Percentiles rank a stretch among this genome's conserved stretches.
These are phyloP conservation scores for Lonicera japonica DNA, from an alignment of 129 eudicot genomes.

Conservation along the genomic window DNA sequence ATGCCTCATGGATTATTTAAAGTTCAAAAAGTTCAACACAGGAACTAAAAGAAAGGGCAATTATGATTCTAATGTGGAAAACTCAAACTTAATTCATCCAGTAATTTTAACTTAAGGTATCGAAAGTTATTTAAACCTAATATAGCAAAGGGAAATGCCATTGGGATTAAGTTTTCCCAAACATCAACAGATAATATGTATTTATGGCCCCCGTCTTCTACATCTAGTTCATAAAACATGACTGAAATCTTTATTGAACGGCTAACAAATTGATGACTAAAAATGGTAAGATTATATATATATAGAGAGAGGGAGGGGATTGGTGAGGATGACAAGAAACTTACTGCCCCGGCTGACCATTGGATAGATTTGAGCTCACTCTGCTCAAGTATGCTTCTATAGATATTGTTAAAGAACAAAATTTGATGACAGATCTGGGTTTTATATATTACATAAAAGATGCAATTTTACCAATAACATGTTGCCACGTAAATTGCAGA, in stretches of 20 bases:
- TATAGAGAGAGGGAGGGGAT: neutral
- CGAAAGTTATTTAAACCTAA: neutral
- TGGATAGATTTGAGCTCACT: conserved; percentile 66
- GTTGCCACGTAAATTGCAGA: neutral
- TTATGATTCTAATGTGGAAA: neutral
- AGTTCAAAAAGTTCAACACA: neutral
- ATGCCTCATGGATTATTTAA: neutral
- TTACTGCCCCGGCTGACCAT: conserved; percentile 75
- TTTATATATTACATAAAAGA: neutral
- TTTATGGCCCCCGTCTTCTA: too few relatives aligned
- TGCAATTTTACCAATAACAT: neutral
- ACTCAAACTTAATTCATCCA: neutral
- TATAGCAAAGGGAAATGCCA: neutral
- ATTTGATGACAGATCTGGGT: neutral
- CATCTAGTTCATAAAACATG: too few relatives aligned
- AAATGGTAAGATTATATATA: too few relatives aligned
- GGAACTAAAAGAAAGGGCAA: neutral
- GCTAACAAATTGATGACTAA: too few relatives aligned
- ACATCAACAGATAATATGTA: neutral
- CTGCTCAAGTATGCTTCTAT: conserved; percentile 73
- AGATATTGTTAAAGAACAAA: conserved; percentile 32
- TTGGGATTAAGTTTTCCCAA: neutral
- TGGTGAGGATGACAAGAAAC: conserved; percentile 14
- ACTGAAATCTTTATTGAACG: too few relatives aligned
- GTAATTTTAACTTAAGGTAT: neutral